These are phyloP conservation scores for thale cress (Arabidopsis thaliana) DNA, from an alignment of 345 rosid species.

Conservation along the genomic window TAIR10.1 NC_003071.7:15420501-15421000, in stretches of 20 bases:
- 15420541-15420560: slow-evolving; percentile 46
- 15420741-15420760: slow-evolving; percentile 44
- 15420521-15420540: slow-evolving; percentile 37
- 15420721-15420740: slow-evolving; percentile 42
- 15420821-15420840: slow-evolving; percentile 42
- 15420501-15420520: slow-evolving; percentile 33
- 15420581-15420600: slow-evolving; percentile 45
- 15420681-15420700: slow-evolving; percentile 45
- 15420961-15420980: slow-evolving; percentile 2
- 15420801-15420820: slow-evolving; percentile 39
- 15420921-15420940: slow-evolving; percentile 37
- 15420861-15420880: slow-evolving; percentile 58
- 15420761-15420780: slow-evolving; percentile 41
- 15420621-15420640: slow-evolving; percentile 43
- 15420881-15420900: slow-evolving; percentile 27
- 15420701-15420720: slow-evolving; percentile 43
- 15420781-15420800: slow-evolving; percentile 41
- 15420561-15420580: slow-evolving; percentile 28
- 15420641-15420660: slow-evolving; percentile 43
- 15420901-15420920: slow-evolving; percentile 37
- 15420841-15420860: slow-evolving; percentile 45
- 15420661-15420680: slow-evolving; percentile 32
- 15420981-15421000: slow-evolving; percentile 31
- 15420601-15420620: slow-evolving; percentile 49
- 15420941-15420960: slow-evolving; percentile 34